Evolutionary conservation across 208 protist species (phyloP), one percentile per base, ranked within the genome.

Genomic region (Phytomonas sp.): DNA sequence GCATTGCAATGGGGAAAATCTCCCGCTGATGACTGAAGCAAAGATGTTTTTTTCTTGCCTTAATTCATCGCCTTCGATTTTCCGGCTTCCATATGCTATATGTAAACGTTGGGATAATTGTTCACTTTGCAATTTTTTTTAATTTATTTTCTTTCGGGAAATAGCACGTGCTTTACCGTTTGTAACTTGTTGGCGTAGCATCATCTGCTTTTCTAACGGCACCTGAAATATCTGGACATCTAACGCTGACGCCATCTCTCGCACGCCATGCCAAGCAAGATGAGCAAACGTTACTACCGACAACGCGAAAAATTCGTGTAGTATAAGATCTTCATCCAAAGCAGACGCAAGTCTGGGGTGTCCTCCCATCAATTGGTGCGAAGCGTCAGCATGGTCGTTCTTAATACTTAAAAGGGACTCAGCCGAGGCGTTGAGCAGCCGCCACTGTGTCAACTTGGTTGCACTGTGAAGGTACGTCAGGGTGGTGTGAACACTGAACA

Each of bases 261-360:
- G 32, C 51, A 85, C 68, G 7, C 82, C 75, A 31, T 68, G 71
- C 75, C 71, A 83, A 43, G 81, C 85, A 31, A 94, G 67, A 56
- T 94, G 88, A 7, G 71, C 67, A 60, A 92, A 89, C 0, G 81
- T 77, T 11, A 85, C 36, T 13, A 79, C 68, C 23, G 83, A 85
- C 5, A 92, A 33, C 1, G 62, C 33, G 37, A 94, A 91, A 68
- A 94, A 86, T 74, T 83, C 79, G 74, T 77, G 89, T 32, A 92
- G 33, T 4, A 84, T 62, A 15, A 87, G 65, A 68, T 90, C 76
- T 65, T 91, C 85, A 33, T 88, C 77, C 15, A 83, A 61, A 61
- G 77, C 68, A 62, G 73, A 80, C 30, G 72, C 75, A 68, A 75
- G 80, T 63, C 74, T 68, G 11, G 70, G 74, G 67, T 73, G 74